These are phyloP conservation scores for Endotrypanum monterogeii DNA, from an alignment of 208 protist species.

Conservation along the genomic window DNA sequence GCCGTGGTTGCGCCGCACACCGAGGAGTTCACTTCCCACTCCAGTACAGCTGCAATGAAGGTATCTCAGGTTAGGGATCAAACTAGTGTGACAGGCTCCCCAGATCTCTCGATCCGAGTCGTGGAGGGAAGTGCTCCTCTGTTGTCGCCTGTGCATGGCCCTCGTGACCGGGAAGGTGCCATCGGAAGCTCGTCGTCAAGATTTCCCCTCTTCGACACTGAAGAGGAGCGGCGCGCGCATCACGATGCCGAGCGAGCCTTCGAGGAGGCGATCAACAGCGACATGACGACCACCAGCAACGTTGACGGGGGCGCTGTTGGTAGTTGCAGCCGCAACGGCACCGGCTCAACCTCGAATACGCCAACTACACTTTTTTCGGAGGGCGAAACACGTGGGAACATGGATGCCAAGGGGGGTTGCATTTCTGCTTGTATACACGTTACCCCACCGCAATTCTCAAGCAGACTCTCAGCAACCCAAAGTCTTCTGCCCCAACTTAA, in stretches of 20 bases:
- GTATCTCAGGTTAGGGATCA: background rate
- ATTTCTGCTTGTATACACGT: background rate
- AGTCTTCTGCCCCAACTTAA: background rate
- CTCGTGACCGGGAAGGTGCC: background rate
- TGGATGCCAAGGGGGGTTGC: background rate
- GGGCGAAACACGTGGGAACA: background rate
- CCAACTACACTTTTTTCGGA: background rate
- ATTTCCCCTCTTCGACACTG: background rate
- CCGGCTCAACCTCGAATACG: background rate
- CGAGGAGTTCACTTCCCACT: background rate
- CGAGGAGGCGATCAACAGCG: constrained; percentile 6
- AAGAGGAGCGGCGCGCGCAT: background rate
- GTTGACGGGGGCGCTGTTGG: background rate
- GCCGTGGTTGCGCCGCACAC: background rate
- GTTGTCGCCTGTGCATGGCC: background rate
- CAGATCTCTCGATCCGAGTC: background rate
- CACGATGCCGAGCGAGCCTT: background rate
- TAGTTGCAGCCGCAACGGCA: background rate
- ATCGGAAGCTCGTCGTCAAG: background rate
- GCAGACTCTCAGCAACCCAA: background rate
- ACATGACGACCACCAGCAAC: background rate
- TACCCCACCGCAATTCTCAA: background rate
- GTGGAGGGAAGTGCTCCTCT: background rate
- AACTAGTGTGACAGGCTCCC: background rate
- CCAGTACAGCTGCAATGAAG: background rate